These are phyloP conservation scores for Penicillium ucsense DNA, from an alignment of 495 filamentous ascomycete genomes.

Conservation along the genomic window DNA sequence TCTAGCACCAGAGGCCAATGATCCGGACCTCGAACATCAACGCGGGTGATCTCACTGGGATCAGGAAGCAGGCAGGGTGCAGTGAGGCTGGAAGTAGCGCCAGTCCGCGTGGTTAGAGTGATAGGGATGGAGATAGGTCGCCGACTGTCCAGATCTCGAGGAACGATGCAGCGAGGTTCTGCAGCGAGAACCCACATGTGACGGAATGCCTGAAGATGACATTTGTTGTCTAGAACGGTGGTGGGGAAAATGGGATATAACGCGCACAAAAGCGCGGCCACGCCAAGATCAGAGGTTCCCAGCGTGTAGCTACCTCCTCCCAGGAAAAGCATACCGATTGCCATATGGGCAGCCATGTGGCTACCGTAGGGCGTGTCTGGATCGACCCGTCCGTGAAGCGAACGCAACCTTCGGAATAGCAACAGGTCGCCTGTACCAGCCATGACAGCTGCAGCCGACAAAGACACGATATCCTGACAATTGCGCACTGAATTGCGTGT, in stretches of 20 bases:
- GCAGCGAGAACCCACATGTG: conserved; percentile 96
- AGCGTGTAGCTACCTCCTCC: conserved; percentile 88
- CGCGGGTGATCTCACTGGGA: conserved; percentile 51
- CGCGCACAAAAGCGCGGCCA: conserved; percentile 77
- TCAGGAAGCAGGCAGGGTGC: conserved; percentile 84
- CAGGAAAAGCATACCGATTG: conserved; percentile 83
- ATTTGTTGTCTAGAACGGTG: conserved; percentile 82
- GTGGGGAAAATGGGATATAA: conserved; percentile 92
- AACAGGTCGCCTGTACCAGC: conserved; percentile 85
- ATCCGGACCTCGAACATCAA: conserved; percentile 59
- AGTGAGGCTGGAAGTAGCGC: conserved; percentile 28
- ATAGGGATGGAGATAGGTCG: conserved; percentile 70
- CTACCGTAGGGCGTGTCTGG: conserved; percentile 81
- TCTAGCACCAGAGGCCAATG: conserved; percentile 84
- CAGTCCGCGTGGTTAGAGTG: conserved; percentile 41
- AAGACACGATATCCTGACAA: conserved; percentile 76
- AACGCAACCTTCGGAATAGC: conserved; percentile 81
- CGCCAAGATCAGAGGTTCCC: conserved; percentile 76
- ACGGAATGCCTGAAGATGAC: conserved; percentile 91
- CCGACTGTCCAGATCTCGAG: conserved; percentile 73
- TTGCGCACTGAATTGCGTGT: conserved; percentile 74
- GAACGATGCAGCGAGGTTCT: conserved; percentile 78
- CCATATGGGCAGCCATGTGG: conserved; percentile 86
- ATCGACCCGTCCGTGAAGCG: conserved; percentile 81
- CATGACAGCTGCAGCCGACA: conserved; percentile 84